These are phyloP conservation scores for Phialemonium atrogriseum DNA, from an alignment of 2,329 filamentous ascomycete species.

Conservation along the genomic window DNA sequence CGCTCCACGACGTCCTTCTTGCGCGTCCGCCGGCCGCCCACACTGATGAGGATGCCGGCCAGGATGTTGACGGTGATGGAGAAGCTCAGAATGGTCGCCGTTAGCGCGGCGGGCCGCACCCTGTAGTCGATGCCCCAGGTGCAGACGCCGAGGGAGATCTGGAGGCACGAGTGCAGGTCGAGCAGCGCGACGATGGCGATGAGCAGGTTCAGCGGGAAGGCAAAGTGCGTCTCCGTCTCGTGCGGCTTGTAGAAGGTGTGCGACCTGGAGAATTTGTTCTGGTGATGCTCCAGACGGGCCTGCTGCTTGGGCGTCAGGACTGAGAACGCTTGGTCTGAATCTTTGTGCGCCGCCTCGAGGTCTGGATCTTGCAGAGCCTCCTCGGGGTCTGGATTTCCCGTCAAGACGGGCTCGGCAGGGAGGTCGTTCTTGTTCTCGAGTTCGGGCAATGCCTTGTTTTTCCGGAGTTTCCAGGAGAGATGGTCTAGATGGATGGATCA, in stretches of 20 bases:
- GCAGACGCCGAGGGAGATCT: constrained; percentile 68
- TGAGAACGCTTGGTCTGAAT: constrained; percentile 39
- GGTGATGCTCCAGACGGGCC: constrained; percentile 63
- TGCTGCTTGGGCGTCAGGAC: constrained; percentile 62
- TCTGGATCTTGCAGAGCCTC: constrained; percentile 20
- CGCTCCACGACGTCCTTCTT: constrained; percentile 81
- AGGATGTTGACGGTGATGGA: constrained; percentile 72
- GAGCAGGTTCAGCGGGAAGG: constrained; percentile 67
- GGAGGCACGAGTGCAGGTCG: constrained; percentile 71
- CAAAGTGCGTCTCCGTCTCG: constrained; percentile 72
- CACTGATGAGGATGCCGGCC: constrained; percentile 66
- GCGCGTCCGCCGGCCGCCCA: constrained; percentile 67
- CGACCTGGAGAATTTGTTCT: constrained; percentile 70
- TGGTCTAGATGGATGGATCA: constrained; percentile 23
- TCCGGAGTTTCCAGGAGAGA: constrained; percentile 56
- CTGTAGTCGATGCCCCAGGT: constrained; percentile 74
- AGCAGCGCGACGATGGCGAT: constrained; percentile 71
- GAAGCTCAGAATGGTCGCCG: constrained; percentile 71
- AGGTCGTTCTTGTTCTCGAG: constrained; percentile 63
- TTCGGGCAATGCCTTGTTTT: constrained; percentile 52
- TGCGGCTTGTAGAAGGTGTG: constrained; percentile 88
- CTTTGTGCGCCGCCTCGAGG: constrained; percentile 29
- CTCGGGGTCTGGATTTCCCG: constrained; percentile 21
- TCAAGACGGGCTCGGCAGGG: constrained; percentile 26
- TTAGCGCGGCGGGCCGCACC: constrained; percentile 60